These are phyloP conservation scores for Aspergillus costaricaensis DNA, from an alignment of 2,329 filamentous ascomycete species.

Conservation along the genomic window DNA sequence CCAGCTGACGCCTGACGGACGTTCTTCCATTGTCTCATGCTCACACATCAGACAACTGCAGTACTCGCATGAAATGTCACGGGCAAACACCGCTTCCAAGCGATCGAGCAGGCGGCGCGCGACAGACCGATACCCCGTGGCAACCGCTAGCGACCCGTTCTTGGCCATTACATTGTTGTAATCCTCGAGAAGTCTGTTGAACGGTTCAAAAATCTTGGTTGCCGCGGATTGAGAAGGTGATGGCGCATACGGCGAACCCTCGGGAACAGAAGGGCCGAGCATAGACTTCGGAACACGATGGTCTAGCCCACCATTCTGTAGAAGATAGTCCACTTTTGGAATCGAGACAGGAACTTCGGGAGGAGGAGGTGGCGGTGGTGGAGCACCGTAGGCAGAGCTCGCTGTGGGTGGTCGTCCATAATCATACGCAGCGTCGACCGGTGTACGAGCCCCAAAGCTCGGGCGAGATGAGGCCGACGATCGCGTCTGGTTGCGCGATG, in stretches of 20 bases:
- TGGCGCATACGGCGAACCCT: conserved; percentile 58
- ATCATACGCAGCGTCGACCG: conserved; percentile 40
- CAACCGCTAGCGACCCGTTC: conserved; percentile 88
- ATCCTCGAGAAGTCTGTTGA: conserved; percentile 80
- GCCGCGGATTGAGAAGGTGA: conserved; percentile 68
- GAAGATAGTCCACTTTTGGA: conserved; percentile 86
- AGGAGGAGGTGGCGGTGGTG: conserved; percentile 75
- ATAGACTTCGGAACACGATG: conserved; percentile 73
- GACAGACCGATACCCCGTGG: conserved; percentile 93
- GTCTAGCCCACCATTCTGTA: conserved; percentile 81
- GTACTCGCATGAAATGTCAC: conserved; percentile 84
- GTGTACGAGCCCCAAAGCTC: conserved; percentile 27
- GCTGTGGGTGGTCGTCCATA: conserved; percentile 34
- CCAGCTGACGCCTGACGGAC: conserved; percentile 74
- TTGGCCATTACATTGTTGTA: conserved; percentile 79
- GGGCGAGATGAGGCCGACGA: conserved; percentile 33
- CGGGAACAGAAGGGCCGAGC: conserved; percentile 55
- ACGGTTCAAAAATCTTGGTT: conserved; percentile 76
- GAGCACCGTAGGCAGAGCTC: conserved; percentile 38
- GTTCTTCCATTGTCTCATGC: conserved; percentile 60
- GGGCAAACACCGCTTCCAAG: conserved; percentile 88
- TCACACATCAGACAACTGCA: conserved; percentile 86
- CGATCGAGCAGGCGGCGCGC: conserved; percentile 85
- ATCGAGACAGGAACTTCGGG: conserved; percentile 66
- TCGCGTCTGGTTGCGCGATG: conserved; percentile 38